A percentile compares a stretch with the other conserved stretches of the same genome.
Conservation (phyloP, 2,329 filamentous ascomycete genomes). For the Clonostachys sp. region DNA sequence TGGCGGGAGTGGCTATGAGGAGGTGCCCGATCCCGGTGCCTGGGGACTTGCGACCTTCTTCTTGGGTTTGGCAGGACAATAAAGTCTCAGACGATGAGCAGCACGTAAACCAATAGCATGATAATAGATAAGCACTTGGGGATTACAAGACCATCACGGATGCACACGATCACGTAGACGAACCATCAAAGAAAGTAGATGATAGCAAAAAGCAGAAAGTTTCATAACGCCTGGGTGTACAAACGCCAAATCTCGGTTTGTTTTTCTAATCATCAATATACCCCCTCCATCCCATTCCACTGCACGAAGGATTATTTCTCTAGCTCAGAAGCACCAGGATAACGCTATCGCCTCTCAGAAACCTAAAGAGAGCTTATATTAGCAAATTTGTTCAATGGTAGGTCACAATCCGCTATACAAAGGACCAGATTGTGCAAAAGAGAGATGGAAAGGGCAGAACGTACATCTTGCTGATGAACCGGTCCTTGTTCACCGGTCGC, state of each 20-base stretch:
- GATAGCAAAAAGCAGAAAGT: too few species aligned
- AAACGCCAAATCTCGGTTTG: too few species aligned
- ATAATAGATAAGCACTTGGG: background rate
- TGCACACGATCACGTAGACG: too few species aligned
- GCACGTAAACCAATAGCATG: too few species aligned
- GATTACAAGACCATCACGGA: too few species aligned
- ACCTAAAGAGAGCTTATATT: constrained; percentile 44
- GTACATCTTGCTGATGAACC: constrained; percentile 96
- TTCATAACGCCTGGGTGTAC: too few species aligned
- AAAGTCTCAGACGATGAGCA: too few species aligned
- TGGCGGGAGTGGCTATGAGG: constrained; percentile 36
- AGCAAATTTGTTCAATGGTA: background rate
- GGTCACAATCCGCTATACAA: background rate
- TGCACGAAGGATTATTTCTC: constrained; percentile 2
- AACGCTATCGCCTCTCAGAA: constrained; percentile 81
- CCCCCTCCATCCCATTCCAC: background rate
- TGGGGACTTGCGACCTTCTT: constrained; percentile 76
- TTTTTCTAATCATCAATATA: background rate
- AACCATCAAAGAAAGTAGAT: too few species aligned
- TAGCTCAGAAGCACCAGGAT: constrained; percentile 81
- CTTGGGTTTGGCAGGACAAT: constrained; percentile 59
- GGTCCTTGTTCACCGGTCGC: constrained; percentile 90
- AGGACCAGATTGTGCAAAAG: background rate
- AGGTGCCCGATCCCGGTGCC: constrained; percentile 62
- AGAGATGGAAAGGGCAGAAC: constrained; percentile 20